These are phyloP conservation scores for Aspergillus haitiensis DNA, from an alignment of 495 filamentous ascomycete species.

Conservation along the genomic window DNA sequence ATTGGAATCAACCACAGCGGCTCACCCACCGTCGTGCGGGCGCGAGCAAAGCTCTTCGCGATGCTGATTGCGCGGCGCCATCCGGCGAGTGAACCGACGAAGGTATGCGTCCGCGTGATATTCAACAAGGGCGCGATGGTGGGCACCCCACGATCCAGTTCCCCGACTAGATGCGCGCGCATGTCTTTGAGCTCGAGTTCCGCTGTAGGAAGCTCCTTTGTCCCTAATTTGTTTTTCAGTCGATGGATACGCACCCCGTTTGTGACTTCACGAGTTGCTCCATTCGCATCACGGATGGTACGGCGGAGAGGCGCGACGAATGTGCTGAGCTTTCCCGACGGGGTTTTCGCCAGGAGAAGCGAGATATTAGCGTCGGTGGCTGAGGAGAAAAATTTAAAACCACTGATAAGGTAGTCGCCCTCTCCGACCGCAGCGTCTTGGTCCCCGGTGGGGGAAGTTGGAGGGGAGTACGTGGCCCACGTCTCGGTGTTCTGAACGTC, in stretches of 20 bases:
- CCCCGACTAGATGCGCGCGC: conserved; percentile 65
- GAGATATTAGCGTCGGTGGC: conserved; percentile 72
- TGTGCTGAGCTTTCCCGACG: conserved; percentile 55
- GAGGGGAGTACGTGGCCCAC: conserved; percentile 47
- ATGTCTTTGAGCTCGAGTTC: conserved; percentile 62
- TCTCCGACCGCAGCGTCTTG: conserved; percentile 23
- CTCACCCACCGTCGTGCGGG: conserved; percentile 52
- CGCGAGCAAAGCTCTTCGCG: conserved; percentile 57
- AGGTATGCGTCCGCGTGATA: conserved; percentile 66
- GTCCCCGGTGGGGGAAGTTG: conserved; percentile 8
- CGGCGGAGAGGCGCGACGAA: conserved; percentile 66
- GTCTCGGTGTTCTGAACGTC: conserved; percentile 75
- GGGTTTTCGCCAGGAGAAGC: conserved; percentile 67
- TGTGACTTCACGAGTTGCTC: conserved; percentile 32
- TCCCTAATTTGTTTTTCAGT: conserved; percentile 70
- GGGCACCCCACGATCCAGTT: conserved; percentile 61
- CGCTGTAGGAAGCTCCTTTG: conserved; percentile 66
- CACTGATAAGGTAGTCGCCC: conserved; percentile 51
- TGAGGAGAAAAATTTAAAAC: conserved; percentile 78
- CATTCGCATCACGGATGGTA: conserved; percentile 30
- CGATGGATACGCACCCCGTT: conserved; percentile 70
- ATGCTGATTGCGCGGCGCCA: conserved; percentile 64
- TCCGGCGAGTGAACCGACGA: conserved; percentile 55
- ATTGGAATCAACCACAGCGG: conserved; percentile 56
- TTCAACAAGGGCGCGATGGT: conserved; percentile 68